Evolutionary conservation across 2,329 filamentous ascomycete species (phyloP).

Genomic region (Apiospora malaysiana): DNA sequence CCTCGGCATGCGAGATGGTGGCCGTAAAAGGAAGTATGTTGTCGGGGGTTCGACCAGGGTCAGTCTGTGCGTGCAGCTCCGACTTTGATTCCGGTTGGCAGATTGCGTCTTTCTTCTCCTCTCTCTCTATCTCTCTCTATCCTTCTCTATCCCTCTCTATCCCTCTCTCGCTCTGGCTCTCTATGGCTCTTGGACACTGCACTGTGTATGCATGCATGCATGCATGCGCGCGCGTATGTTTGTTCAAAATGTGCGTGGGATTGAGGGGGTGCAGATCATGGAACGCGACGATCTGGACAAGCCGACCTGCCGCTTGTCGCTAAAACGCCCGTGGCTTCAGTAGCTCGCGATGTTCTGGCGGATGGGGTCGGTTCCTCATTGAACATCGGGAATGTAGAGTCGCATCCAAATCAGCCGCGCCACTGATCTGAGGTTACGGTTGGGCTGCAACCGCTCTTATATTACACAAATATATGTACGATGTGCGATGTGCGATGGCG

Average conservation of each 20-base stretch:
- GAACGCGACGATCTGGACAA: neutral
- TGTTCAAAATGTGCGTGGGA: neutral
- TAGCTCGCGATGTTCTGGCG: neutral
- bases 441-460: neutral
- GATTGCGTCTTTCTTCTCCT: neutral
- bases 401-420: neutral
- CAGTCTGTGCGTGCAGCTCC: neutral
- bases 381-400: neutral
- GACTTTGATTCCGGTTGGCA: neutral
- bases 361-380: neutral
- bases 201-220: too few species aligned
- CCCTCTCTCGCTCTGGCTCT: too few species aligned
- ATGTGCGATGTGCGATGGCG: neutral
- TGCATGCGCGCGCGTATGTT: neutral
- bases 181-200: neutral
- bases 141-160: too few species aligned
- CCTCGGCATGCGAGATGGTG: neutral
- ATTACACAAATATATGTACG: neutral
- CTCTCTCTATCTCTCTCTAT: too few species aligned
- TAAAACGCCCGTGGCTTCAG: neutral
- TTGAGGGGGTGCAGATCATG: neutral
- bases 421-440: neutral
- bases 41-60: neutral
- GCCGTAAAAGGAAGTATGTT: neutral
- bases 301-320: neutral